Percentiles rank a stretch among this genome's conserved stretches.
Conservation (phyloP, 108 stramenopile species). For the Skeletonema grethae region DNA sequence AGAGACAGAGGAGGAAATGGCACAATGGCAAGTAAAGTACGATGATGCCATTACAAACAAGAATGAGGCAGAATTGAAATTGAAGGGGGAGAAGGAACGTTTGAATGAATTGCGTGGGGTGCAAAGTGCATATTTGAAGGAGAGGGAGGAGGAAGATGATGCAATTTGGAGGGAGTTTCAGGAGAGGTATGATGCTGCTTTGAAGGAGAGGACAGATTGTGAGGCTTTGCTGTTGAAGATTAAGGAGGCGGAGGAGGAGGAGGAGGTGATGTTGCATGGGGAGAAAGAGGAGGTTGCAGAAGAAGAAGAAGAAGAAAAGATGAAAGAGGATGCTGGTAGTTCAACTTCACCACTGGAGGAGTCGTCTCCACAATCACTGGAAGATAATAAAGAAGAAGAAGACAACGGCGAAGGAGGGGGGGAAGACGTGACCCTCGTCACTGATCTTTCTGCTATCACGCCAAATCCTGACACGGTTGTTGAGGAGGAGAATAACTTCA, state of each 20-base stretch:
- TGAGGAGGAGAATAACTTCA: background rate
- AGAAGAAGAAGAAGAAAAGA: background rate
- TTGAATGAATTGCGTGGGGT: background rate
- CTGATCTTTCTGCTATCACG: too few species aligned
- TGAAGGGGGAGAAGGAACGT: background rate
- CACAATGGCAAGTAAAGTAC: background rate
- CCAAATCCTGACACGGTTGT: too few species aligned
- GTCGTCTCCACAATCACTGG: too few species aligned
- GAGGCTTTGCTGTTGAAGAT: background rate
- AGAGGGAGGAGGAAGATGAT: background rate
- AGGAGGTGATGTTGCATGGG: background rate
- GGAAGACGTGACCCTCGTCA: too few species aligned
- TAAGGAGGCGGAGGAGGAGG: background rate
- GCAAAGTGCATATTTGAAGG: background rate
- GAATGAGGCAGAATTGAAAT: background rate
- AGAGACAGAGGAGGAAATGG: background rate
- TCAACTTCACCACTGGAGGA: too few species aligned
- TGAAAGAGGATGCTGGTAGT: too few species aligned
- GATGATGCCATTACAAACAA: background rate
- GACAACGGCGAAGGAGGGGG: too few species aligned
- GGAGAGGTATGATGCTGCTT: slow-evolving; percentile 7
- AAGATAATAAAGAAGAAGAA: too few species aligned
- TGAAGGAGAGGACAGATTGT: background rate
- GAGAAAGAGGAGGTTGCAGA: background rate
- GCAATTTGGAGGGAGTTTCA: background rate